Evolutionary conservation across 2,329 filamentous ascomycete genomes (phyloP), one percentile per base, ranked within the genome.

Genomic region (Fusarium transvaalense): DNA sequence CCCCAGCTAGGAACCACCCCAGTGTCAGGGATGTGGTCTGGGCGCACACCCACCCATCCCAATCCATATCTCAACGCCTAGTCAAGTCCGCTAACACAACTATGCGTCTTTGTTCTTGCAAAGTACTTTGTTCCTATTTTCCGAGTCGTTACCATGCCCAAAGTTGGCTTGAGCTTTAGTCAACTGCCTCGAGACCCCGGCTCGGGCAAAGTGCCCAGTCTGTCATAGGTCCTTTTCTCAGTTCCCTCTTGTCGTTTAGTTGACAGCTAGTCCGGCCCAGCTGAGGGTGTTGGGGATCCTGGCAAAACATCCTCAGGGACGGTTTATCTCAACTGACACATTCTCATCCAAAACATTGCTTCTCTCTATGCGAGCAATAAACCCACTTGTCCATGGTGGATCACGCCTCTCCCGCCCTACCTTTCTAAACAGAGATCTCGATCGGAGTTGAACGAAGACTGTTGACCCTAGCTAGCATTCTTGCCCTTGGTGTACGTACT

Each of bases 381-480:
- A 60, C 29, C 62, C 63, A 70, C 58, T 62, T 61, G 48, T 41
- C 59, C 66, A 66, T 69, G 61, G 62, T 75, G 70, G 72, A 69
- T 68, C 56, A 43, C 68, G 69, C 71, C 73, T 74, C 70, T 74
- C 73, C 68, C 73, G 71, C 71, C 73, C 72, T 73, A 57, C 71
- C 34, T 73, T 48, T 65, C 64, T 55, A 43, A 46, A 56, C 21
- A 50, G 43, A 63, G 66, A 76, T 78, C 76, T 63, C 68, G 73
- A 77, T 76, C 66, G 48, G 43, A 52, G 23, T 38, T 34, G 45
- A 38, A 55, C 45, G 38, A 38, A 42, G 47, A 37, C 59, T 50
- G 55, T 62, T 54, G 47, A 60, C 52, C 69, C 71, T 62, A 77
- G 78, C 77, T 77, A 74, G 71, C 78, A 77, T 76, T 71, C 73